Base-by-base conservation (phyloP, 768 basidiomycete genomes). In the Lentinula edodes region DNA sequence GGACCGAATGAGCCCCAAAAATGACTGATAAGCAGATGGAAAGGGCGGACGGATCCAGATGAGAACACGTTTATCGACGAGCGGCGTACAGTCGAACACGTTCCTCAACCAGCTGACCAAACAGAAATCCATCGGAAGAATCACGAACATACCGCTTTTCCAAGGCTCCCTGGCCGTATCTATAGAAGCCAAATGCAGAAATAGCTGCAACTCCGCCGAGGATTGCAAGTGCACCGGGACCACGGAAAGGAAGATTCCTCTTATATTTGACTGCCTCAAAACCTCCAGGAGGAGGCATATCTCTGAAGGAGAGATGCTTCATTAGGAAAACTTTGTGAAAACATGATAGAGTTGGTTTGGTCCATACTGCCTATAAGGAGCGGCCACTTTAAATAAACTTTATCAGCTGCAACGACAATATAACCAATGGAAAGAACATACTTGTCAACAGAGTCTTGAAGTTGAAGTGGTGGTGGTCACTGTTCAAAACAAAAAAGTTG, bases 201-300 rank as follows among this genome's bases (percentile, higher is more conserved):
- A 98, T 79, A 63, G 84, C 88, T 64, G 86, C 85, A 66, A 95
- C 90, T n/a, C 86, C 90, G 58, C 86, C 89, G 65, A 98, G 90
- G 69, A 98, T 86, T 65, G 83, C 88, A 60, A 88, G 78, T 23
- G 55, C 93, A 38, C 92, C 85, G 58, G 93, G 93, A 2, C 93
- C 93, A 62, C 90, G 85, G 71, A 93, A 79, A 51, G 96, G 95
- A 52, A 98, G 84, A 75, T 95, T 96, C 66, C 96, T 90, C 75
- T 94, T 95, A 84, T 98, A 99, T 75, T 89, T 89, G 76, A 99
- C 76, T 34, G 89, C 77, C 71, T 92, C 94, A 76, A 96, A 99
- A 2, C 96, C 96, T 64, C 94, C 95, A 50, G 86, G 67, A 45
- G 96, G 96, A 68, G 96, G 96, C 87, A 99, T 90, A 71, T 99